Evolutionary conservation across 805 yeast genomes (phyloP).

Genomic region (Yarrowia deformans): DNA sequence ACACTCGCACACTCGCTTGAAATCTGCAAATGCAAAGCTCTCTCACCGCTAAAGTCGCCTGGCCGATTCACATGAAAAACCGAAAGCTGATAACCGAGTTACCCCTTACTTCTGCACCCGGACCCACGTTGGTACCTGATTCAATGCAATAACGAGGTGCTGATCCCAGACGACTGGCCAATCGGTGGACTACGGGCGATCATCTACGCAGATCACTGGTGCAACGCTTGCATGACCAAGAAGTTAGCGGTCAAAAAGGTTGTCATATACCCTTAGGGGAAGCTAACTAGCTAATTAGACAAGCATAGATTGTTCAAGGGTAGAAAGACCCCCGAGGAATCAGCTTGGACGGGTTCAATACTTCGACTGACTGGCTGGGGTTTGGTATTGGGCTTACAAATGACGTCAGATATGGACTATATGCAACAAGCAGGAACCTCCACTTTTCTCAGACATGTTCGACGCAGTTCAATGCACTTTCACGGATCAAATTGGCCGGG

Average conservation of each 20-base stretch:
- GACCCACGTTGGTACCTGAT: conserved; percentile 33
- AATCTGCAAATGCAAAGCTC: not conserved
- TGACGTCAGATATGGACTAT: not conserved
- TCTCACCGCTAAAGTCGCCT: not conserved
- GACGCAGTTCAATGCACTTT: conserved; percentile 10
- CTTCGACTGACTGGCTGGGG: not conserved
- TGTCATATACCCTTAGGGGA: conserved; percentile 17
- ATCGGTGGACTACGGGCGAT: conserved; percentile 32
- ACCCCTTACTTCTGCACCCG: conserved; percentile 17
- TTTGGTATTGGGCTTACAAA: not conserved
- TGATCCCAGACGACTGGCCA: conserved; percentile 2
- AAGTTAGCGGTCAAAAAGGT: not conserved
- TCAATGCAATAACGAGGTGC: conserved; percentile 27
- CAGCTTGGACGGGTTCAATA: not conserved
- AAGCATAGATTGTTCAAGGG: not conserved
- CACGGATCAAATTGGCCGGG: conserved; percentile 34
- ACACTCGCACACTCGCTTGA: not conserved
- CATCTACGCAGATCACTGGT: conserved; percentile 27
- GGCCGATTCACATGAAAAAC: conserved; percentile 14
- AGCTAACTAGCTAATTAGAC: not conserved
- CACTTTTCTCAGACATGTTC: conserved; percentile 20
- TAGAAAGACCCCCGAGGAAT: not conserved
- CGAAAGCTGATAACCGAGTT: conserved; percentile 14
- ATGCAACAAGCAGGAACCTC: conserved; percentile 17
- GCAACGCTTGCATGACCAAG: conserved; percentile 2